Conservation (phyloP, 2,329 filamentous ascomycete genomes). For the Emydomyces testavorans region DNA sequence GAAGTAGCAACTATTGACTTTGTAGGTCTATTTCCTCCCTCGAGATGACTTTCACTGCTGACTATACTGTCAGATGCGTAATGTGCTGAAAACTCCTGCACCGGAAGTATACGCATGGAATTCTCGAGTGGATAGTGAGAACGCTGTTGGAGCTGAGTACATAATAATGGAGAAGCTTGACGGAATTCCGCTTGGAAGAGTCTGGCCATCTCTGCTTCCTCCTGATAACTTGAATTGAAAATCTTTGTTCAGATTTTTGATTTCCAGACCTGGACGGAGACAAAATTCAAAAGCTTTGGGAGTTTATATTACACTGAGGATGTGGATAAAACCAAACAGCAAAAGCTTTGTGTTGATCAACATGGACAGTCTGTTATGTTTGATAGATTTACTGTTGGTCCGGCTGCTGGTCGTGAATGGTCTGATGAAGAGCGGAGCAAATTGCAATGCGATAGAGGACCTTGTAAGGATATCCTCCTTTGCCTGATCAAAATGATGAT, state of each 20-base stretch:
- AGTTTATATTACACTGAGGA: conserved; percentile 12
- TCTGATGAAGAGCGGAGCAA: conserved; percentile 16
- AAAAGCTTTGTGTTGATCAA: neutral
- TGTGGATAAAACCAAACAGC: neutral
- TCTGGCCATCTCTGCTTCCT: neutral
- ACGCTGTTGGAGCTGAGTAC: conserved; percentile 4
- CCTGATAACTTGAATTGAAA: conserved; percentile 10
- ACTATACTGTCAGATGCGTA: conserved; percentile 17
- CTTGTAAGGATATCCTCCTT: conserved; percentile 15
- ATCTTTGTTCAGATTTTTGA: conserved; percentile 21
- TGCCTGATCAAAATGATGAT: conserved; percentile 19
- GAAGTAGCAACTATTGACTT: conserved; percentile 1
- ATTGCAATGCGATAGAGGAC: conserved; percentile 10
- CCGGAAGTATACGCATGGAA: conserved; percentile 10
- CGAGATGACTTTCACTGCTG: no score
- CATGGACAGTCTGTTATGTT: conserved; percentile 1
- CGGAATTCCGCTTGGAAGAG: neutral
- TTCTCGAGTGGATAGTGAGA: neutral
- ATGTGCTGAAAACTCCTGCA: conserved; percentile 13
- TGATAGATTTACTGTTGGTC: conserved; percentile 22
- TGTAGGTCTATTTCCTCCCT: neutral
- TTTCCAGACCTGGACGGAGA: conserved; percentile 18
- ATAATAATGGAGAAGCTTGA: conserved; percentile 1
- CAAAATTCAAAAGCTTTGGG: conserved; percentile 14
- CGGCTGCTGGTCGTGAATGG: conserved; percentile 22